Percentiles rank a stretch among this genome's conserved stretches.
Conservation (phyloP, 192 early-diverging fungal genomes). For the Coemansia sp. region DNA sequence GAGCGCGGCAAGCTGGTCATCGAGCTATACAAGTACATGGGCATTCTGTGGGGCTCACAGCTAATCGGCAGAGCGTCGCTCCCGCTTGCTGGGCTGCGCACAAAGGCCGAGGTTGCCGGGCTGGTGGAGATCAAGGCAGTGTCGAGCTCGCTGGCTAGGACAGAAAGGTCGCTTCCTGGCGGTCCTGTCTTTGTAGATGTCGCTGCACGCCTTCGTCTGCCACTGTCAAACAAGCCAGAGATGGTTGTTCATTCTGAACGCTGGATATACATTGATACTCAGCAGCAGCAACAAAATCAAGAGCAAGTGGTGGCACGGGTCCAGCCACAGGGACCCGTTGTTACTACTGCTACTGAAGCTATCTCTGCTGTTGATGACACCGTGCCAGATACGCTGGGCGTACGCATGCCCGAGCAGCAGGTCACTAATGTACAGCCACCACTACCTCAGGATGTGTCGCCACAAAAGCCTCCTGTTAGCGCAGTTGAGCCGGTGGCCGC, state of each 20-base stretch:
- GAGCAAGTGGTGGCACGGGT: neutral
- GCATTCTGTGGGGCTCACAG: slow-evolving; percentile 48
- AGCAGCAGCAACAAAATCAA: neutral
- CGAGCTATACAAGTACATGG: slow-evolving; percentile 48
- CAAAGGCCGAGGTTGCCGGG: slow-evolving; percentile 24
- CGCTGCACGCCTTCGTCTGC: slow-evolving; percentile 35
- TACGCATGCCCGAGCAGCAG: too few relatives aligned
- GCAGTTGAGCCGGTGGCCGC: neutral
- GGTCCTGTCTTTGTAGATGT: slow-evolving; percentile 41
- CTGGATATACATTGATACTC: slow-evolving; percentile 37
- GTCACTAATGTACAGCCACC: neutral
- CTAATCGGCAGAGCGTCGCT: slow-evolving; percentile 38
- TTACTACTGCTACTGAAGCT: too few relatives aligned
- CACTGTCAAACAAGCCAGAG: slow-evolving; percentile 38
- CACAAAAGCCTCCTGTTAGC: neutral
- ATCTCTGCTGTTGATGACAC: neutral
- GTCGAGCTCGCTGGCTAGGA: slow-evolving; percentile 12
- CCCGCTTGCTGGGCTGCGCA: slow-evolving; percentile 41
- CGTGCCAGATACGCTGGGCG: neutral
- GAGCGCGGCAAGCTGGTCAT: slow-evolving; percentile 37
- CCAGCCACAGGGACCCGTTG: neutral
- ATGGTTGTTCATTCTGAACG: slow-evolving; percentile 16
- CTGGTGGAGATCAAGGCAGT: slow-evolving; percentile 29
- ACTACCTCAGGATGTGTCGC: neutral
- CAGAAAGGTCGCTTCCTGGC: slow-evolving; percentile 27